These are phyloP conservation scores for Phytopythium litorale DNA, from an alignment of 352 stramenopile species.

Conservation along the genomic window DNA sequence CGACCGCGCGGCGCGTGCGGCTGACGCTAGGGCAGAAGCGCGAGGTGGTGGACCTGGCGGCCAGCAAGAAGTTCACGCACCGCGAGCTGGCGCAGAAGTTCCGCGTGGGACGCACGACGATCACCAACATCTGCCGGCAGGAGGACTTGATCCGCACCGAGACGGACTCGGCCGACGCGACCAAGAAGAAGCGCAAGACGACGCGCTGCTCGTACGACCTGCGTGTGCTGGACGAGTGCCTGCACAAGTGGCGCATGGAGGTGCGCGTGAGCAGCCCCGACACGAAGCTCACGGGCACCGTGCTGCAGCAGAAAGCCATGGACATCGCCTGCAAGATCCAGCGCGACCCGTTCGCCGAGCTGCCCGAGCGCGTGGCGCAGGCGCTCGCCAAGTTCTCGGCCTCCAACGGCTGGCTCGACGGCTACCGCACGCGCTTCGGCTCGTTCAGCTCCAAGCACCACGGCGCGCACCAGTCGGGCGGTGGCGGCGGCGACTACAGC, in stretches of 20 bases:
- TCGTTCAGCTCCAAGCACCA: slow-evolving; percentile 79
- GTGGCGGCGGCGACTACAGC: slow-evolving; percentile 18
- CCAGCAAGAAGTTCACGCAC: slow-evolving; percentile 85
- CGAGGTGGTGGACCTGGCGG: slow-evolving; percentile 78
- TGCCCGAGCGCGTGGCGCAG: slow-evolving; percentile 73
- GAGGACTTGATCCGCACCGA: slow-evolving; percentile 78
- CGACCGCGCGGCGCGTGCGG: slow-evolving; percentile 48
- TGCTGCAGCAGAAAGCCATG: slow-evolving; percentile 83
- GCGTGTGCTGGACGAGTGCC: slow-evolving; percentile 72
- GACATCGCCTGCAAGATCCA: slow-evolving; percentile 75
- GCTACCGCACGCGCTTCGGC: slow-evolving; percentile 80
- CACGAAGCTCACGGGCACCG: slow-evolving; percentile 73
- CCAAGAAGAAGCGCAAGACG: slow-evolving; percentile 86
- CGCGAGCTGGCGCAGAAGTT: slow-evolving; percentile 83
- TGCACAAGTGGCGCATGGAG: slow-evolving; percentile 89
- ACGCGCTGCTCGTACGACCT: slow-evolving; percentile 84
- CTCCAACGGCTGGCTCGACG: slow-evolving; percentile 84
- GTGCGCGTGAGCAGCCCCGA: slow-evolving; percentile 75
- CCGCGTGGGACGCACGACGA: slow-evolving; percentile 71
- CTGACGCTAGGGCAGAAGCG: slow-evolving; percentile 83
- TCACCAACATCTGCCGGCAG: slow-evolving; percentile 86
- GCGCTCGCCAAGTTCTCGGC: slow-evolving; percentile 72
- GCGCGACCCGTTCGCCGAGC: slow-evolving; percentile 57
- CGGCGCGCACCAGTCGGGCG: slow-evolving; percentile 14
- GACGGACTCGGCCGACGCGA: slow-evolving; percentile 80